These are phyloP conservation scores for Ganoderma meredithae DNA, from an alignment of 1,284 basidiomycete species.

Conservation along the genomic window DNA sequence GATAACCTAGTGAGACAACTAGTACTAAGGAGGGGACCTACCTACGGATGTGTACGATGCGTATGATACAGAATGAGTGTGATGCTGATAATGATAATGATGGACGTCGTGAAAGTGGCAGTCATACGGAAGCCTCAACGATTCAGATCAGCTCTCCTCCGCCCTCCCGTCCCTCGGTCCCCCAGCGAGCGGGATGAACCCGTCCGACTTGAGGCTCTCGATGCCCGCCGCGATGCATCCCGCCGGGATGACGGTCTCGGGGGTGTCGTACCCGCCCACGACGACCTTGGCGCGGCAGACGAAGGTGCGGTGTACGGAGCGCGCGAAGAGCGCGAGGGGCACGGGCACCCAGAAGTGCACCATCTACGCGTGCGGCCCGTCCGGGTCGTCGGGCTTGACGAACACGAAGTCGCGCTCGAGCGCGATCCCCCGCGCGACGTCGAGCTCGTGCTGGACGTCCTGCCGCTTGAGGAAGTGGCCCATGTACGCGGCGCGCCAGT, in stretches of 20 bases:
- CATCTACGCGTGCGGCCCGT: slow-evolving; percentile 26
- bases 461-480: slow-evolving; percentile 8
- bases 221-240: slow-evolving; percentile 22
- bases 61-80: background rate
- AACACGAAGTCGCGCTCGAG: slow-evolving; percentile 24
- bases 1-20: slow-evolving; percentile 2
- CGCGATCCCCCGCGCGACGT: slow-evolving; percentile 23
- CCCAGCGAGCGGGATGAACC: background rate
- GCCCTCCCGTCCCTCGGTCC: background rate
- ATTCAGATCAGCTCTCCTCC: background rate
- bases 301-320: slow-evolving; percentile 28
- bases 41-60: background rate
- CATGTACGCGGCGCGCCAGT: slow-evolving; percentile 21
- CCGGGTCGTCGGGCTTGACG: slow-evolving; percentile 14
- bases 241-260: slow-evolving; percentile 16
- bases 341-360: slow-evolving; percentile 35
- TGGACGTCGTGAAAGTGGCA: no score
- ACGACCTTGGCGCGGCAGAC: slow-evolving; percentile 25
- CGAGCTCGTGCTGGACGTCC: slow-evolving; percentile 6
- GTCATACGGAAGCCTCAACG: background rate
- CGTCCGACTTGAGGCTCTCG: slow-evolving; percentile 19
- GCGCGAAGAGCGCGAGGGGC: slow-evolving; percentile 27
- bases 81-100: background rate
- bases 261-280: slow-evolving; percentile 25
- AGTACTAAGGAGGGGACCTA: slow-evolving; percentile 1